Percentiles rank a stretch among this genome's conserved stretches.
Conservation (phyloP, 2,329 filamentous ascomycete species). For the Arthrinium puccinioides region DNA sequence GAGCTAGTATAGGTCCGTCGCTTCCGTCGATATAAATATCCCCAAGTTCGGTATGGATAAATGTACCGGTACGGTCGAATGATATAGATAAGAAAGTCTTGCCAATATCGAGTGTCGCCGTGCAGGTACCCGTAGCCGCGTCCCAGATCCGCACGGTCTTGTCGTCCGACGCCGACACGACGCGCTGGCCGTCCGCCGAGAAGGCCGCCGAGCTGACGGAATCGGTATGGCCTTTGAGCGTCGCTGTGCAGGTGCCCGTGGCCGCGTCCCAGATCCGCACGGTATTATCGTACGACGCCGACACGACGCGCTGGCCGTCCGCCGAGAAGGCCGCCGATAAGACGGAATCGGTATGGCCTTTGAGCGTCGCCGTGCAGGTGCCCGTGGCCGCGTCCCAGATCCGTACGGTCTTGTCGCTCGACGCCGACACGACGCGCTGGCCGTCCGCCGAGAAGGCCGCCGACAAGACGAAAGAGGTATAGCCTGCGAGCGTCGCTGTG, state of each 20-base stretch:
- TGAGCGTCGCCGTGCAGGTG: neutral
- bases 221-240: neutral
- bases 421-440: neutral
- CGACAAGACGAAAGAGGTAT: neutral
- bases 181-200: neutral
- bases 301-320: neutral
- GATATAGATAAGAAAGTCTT: neutral
- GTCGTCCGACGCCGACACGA: neutral
- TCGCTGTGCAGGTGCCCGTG: neutral
- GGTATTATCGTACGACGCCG: neutral
- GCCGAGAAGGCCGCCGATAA: neutral
- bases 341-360: neutral
- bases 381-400: conserved; percentile 1
- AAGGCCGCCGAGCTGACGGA: neutral
- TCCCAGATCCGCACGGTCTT: neutral
- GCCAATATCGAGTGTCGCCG: neutral
- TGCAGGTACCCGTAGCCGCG: neutral
- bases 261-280: neutral
- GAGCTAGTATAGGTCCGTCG: no score
- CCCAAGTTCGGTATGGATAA: neutral
- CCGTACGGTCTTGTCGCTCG: neutral
- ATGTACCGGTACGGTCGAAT: neutral
- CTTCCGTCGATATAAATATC: neutral
- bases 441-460: conserved; percentile 3
- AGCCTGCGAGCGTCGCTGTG: neutral